These are phyloP conservation scores for Corylus americana DNA, from an alignment of 306 rosid species.

Conservation along the genomic window DNA sequence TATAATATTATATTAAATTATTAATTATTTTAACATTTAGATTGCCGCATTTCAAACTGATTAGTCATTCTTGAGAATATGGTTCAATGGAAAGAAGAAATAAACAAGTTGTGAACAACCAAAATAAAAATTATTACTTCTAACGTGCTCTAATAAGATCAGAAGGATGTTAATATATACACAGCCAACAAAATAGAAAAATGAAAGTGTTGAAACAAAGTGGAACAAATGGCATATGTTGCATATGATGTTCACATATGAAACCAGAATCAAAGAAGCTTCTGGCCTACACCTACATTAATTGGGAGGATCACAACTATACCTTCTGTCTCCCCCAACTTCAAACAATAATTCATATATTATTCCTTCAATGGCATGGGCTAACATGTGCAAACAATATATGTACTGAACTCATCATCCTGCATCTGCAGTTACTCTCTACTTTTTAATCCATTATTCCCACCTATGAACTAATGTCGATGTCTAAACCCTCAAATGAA, in stretches of 20 bases:
- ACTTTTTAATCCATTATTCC: neutral
- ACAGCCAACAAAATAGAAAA: neutral
- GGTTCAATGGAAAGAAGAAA: neutral
- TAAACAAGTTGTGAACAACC: neutral
- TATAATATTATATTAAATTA: too few relatives aligned
- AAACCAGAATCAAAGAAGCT: neutral
- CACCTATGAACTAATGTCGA: neutral
- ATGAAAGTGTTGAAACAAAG: too few relatives aligned
- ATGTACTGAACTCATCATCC: constrained; percentile 16
- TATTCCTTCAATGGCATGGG: constrained; percentile 18
- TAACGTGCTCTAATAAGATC: neutral
- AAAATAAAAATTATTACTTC: neutral
- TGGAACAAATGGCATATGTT: constrained; percentile 8
- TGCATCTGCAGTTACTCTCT: constrained; percentile 1
- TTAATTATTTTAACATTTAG: too few relatives aligned
- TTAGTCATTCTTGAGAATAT: neutral
- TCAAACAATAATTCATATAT: constrained; percentile 4
- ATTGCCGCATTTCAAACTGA: neutral
- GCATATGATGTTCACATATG: constrained; percentile 10
- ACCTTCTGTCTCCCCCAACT: constrained; percentile 12
- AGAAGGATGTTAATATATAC: neutral
- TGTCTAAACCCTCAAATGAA: too few relatives aligned
- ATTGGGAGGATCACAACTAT: constrained; percentile 10
- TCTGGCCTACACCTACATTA: neutral
- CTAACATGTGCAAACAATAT: constrained; percentile 23